Conservation (phyloP, 2,329 filamentous ascomycete genomes). For the Apiospora pterosperma region DNA sequence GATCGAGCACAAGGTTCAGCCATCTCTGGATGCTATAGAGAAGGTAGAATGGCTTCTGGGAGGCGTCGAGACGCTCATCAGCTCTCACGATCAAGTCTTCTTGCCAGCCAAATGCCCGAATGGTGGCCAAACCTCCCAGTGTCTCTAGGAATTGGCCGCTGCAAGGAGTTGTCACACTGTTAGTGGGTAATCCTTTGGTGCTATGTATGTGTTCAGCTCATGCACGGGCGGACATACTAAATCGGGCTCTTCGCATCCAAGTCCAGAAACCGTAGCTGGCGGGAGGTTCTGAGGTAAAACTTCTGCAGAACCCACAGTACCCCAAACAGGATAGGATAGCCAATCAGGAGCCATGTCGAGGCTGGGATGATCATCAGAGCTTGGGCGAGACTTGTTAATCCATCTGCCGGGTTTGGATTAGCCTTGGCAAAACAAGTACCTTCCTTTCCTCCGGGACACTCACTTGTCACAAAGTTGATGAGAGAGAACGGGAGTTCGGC, state of each 20-base stretch:
- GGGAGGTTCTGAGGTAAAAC: constrained; percentile 3
- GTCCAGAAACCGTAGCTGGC: constrained; percentile 5
- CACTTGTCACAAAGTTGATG: neutral
- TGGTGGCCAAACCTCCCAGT: constrained; percentile 5
- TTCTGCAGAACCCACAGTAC: constrained; percentile 1
- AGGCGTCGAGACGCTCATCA: constrained; percentile 3
- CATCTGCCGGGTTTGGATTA: constrained; percentile 3
- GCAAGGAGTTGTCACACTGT: neutral
- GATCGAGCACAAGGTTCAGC: constrained; percentile 7
- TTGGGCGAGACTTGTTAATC: neutral
- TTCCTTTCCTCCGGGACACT: neutral
- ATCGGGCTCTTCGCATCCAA: constrained; percentile 4
- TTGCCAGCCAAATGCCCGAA: constrained; percentile 7
- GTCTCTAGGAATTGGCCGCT: constrained; percentile 6
- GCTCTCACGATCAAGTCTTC: neutral
- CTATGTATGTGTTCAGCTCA: neutral
- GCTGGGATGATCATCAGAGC: constrained; percentile 2
- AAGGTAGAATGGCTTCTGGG: constrained; percentile 7
- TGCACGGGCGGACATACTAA: neutral
- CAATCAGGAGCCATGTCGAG: constrained; percentile 1
- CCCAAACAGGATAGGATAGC: constrained; percentile 1
- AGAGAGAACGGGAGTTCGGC: neutral
- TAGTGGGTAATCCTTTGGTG: neutral
- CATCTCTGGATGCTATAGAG: constrained; percentile 7
- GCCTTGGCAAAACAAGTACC: neutral